Evolutionary conservation across 2,329 filamentous ascomycete genomes (phyloP), one percentile per base, ranked within the genome.

Genomic region (Ceratocystis diversiconidia): DNA sequence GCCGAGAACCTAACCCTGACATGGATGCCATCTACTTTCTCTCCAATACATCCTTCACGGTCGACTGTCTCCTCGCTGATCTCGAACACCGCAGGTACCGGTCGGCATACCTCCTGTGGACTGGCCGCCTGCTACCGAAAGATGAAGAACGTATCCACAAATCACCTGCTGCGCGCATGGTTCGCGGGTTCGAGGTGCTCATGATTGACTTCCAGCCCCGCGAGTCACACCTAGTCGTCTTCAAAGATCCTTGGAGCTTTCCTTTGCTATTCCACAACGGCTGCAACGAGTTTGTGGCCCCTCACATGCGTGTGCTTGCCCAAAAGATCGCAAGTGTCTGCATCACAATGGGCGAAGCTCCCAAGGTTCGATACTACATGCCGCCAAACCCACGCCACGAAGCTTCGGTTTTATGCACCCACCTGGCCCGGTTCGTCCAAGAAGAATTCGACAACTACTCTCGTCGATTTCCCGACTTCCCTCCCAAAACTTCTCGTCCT

Each of bases 21-120:
- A 96, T 95, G 85, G 94, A 97, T 75, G 94, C 91, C 71, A 85
- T 99, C 70, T 99, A 97, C 77, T 80, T 99, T 68, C 82, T 99
- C 66, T 88, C 92, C 0, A 89, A 94, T 7, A 83, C 89, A 71
- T 80, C 90, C 5, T 89, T 96, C 74, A 90, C 96, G 69, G 88
- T 97, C 71, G 92, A 97, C 72, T 96, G 92, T 73, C 80, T 99
- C 60, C 85, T 97, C 77, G 90, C 92, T 72, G 94, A 99, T 74
- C 87, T 97, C 68, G 90, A 95, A 72, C 84, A 87, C 71, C 83
- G 85, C 70, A 85, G 90, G 73, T 99, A 99, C 76, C 82, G 85
- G 70, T 87, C 82, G 71, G 82, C 85, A 62, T 92, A 86, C 75
- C 75, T 99, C 68, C 83, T 97, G 69, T 99, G 94, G 92, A 95